Conservation (phyloP, 139 green algal genomes). For the Chlorella sp. region DNA sequence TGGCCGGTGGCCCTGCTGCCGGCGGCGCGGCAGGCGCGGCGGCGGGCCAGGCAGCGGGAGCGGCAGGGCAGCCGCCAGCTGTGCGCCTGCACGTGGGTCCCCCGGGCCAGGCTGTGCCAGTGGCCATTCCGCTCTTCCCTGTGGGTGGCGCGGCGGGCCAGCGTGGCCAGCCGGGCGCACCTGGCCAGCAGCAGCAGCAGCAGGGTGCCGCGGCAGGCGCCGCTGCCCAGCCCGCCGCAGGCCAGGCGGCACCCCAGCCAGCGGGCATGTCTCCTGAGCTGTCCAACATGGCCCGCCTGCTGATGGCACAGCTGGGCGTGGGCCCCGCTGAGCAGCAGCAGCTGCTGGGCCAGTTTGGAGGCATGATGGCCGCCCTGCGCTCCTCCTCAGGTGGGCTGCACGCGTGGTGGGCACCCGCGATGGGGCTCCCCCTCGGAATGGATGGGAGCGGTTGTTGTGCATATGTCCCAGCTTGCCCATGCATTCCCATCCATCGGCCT, state of each 20-base stretch:
- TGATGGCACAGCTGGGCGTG: constrained; percentile 28
- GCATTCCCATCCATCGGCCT: too few species aligned
- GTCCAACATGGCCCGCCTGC: background rate
- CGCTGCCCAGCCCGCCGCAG: too few species aligned
- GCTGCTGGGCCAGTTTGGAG: constrained; percentile 19
- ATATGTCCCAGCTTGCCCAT: too few species aligned
- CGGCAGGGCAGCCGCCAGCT: too few species aligned
- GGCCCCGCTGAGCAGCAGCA: constrained; percentile 16
- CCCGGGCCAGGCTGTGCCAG: too few species aligned
- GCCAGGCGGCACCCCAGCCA: background rate
- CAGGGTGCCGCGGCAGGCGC: background rate
- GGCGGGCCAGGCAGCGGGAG: background rate
- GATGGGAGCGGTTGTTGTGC: too few species aligned
- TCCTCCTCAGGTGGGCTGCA: constrained; percentile 20
- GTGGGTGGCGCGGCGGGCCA: background rate
- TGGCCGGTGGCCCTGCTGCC: background rate
- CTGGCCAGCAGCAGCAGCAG: too few species aligned
- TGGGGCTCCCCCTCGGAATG: too few species aligned
- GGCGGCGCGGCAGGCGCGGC: background rate
- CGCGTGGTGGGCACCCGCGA: too few species aligned
- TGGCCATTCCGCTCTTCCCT: too few species aligned
- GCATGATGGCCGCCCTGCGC: constrained; percentile 26
- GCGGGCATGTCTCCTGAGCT: background rate
- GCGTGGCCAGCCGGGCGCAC: too few species aligned
- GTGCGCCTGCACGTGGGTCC: too few species aligned